Conservation (phyloP, 495 filamentous ascomycete genomes). For the Aspergillus kassunensis region DNA sequence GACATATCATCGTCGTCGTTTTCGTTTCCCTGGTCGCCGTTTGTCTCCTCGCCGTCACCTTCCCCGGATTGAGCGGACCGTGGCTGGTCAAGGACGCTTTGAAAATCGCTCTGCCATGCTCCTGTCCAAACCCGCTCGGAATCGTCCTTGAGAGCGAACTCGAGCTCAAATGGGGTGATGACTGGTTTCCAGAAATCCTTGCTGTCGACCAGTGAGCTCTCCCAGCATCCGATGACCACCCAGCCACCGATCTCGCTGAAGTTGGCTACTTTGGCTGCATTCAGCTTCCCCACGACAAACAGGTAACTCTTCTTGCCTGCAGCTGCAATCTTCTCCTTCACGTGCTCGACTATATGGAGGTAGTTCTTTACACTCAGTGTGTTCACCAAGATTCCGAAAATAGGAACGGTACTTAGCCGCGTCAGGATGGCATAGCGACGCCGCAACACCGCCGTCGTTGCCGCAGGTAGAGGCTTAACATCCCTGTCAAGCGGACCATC, state of each 20-base stretch:
- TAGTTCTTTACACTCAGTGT: slow-evolving; percentile 91
- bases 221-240: slow-evolving; percentile 98
- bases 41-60: slow-evolving; percentile 19
- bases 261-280: slow-evolving; percentile 93
- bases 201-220: slow-evolving; percentile 82
- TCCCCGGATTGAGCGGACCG: slow-evolving; percentile 18
- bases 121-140: slow-evolving; percentile 70
- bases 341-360: slow-evolving; percentile 68
- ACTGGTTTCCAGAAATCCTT: slow-evolving; percentile 82
- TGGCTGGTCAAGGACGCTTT: slow-evolving; percentile 47
- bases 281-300: slow-evolving; percentile 94
- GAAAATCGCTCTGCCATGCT: slow-evolving; percentile 72
- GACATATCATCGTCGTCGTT: slow-evolving; percentile 44
- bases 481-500: slow-evolving; percentile 26
- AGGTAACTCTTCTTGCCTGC: slow-evolving; percentile 92
- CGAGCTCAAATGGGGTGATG: slow-evolving; percentile 89
- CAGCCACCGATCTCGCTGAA: slow-evolving; percentile 92
- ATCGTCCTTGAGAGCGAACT: slow-evolving; percentile 66
- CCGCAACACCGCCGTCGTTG: slow-evolving; percentile 59
- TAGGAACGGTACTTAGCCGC: slow-evolving; percentile 69
- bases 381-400: slow-evolving; percentile 93
- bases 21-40: slow-evolving; percentile 17
- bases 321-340: slow-evolving; percentile 63
- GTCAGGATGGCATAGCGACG: slow-evolving; percentile 85
- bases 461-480: slow-evolving; percentile 42